Percentiles rank a stretch among this genome's conserved stretches.
Evolutionary conservation across 768 basidiomycete species (phyloP).

Genomic region (Lepiota venenata): DNA sequence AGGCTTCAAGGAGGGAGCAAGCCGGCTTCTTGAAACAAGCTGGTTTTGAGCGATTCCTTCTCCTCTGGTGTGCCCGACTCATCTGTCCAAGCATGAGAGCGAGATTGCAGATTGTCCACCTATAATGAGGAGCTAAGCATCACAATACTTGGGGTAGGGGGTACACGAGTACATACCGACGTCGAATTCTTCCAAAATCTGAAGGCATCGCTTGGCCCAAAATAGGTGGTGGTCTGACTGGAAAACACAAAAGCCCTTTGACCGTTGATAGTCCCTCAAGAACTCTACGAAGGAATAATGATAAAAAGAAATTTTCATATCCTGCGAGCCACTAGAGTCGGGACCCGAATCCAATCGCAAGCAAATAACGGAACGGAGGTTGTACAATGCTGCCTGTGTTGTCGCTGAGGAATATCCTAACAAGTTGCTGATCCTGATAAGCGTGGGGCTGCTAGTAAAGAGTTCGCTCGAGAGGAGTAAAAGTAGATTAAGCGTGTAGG

Average conservation of each 20-base stretch:
- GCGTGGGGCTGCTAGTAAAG: background rate
- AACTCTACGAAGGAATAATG: slow-evolving; percentile 10
- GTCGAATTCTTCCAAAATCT: slow-evolving; percentile 2
- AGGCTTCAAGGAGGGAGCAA: slow-evolving; percentile 4
- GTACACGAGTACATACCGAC: background rate
- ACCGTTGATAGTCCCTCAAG: background rate
- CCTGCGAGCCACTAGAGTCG: background rate
- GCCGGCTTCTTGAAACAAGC: slow-evolving; percentile 2
- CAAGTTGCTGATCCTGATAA: slow-evolving; percentile 1
- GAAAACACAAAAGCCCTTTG: slow-evolving; percentile 1
- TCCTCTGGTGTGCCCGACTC: background rate
- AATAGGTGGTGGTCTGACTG: background rate
- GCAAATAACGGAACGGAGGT: slow-evolving; percentile 2
- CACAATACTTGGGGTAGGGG: background rate
- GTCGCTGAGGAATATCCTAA: slow-evolving; percentile 3
- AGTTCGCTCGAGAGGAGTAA: background rate
- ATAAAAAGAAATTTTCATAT: background rate
- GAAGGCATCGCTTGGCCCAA: slow-evolving; percentile 3
- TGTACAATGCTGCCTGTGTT: background rate
- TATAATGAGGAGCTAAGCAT: background rate
- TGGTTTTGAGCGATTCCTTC: background rate
- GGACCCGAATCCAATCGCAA: background rate
- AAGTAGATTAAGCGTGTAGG: background rate
- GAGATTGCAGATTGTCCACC: background rate
- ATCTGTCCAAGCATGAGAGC: background rate